A percentile compares a stretch with the other conserved stretches of the same genome.
phyloP scores from a whole-genome alignment of 371 early-diverging fungal genomes.

The Umbelopsis sp. region DNA sequence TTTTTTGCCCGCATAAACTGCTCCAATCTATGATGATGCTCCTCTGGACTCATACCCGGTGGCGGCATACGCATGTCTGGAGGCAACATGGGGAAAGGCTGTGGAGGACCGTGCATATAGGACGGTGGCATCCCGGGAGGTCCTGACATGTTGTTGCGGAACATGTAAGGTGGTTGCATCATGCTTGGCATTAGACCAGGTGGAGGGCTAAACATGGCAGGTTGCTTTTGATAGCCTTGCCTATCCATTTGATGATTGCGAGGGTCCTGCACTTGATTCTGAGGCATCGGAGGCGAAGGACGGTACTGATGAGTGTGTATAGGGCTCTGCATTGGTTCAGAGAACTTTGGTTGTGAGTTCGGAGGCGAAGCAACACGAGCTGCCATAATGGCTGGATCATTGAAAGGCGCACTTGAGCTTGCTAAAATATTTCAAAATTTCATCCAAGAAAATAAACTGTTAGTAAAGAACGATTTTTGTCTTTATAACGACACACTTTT shows the following conservation, averaged over 20 bases:
- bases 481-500: not conserved
- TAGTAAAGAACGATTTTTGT: not conserved
- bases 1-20: slow-evolving; percentile 15
- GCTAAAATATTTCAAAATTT: not conserved
- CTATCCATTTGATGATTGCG: slow-evolving; percentile 36
- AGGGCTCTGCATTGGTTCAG: slow-evolving; percentile 16
- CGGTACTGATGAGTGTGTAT: slow-evolving; percentile 6
- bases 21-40: slow-evolving; percentile 9
- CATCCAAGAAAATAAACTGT: slow-evolving; percentile 8
- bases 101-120: slow-evolving; percentile 34
- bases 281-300: not conserved
- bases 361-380: slow-evolving; percentile 39
- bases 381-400: slow-evolving; percentile 76
- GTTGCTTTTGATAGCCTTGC: slow-evolving; percentile 34
- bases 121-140: slow-evolving; percentile 28
- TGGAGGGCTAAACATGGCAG: slow-evolving; percentile 16
- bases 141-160: slow-evolving; percentile 27
- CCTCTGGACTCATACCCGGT: slow-evolving; percentile 25
- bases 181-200: slow-evolving; percentile 11
- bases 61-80: slow-evolving; percentile 23
- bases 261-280: not conserved
- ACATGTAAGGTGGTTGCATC: slow-evolving; percentile 26
- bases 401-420: slow-evolving; percentile 46
- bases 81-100: slow-evolving; percentile 28
- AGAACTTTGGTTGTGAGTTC: not conserved